phyloP scores from a whole-genome alignment of 2,329 filamentous ascomycete genomes.

The Alternaria ethzedia region DNA sequence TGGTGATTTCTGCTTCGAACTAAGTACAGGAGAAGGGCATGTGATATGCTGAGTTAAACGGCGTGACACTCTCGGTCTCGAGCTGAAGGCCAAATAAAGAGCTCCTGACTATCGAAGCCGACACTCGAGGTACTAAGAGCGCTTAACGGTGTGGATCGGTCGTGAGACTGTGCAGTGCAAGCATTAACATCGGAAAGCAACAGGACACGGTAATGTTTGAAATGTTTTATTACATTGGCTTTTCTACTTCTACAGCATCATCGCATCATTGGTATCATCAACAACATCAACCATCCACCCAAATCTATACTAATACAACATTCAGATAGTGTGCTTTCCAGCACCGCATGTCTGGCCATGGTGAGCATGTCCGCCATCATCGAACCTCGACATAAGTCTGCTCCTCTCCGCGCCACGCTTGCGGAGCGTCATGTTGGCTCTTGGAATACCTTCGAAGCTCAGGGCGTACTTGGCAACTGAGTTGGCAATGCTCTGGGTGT shows the following conservation, averaged over 20 bases:
- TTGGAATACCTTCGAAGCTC: conserved; percentile 46
- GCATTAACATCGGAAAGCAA: neutral
- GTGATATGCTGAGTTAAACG: neutral
- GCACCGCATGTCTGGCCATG: conserved; percentile 31
- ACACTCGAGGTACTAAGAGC: neutral
- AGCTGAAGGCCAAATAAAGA: neutral
- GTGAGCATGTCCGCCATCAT: conserved; percentile 36
- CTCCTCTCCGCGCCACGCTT: conserved; percentile 39
- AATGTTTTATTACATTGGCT: neutral
- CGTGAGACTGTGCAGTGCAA: neutral
- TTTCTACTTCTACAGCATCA: neutral
- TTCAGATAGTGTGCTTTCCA: conserved; percentile 26
- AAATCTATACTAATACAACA: neutral
- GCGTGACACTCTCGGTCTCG: neutral
- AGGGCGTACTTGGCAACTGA: conserved; percentile 47
- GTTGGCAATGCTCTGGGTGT: conserved; percentile 49
- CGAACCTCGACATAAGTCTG: conserved; percentile 31
- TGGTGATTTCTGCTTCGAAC: neutral
- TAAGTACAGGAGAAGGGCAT: neutral
- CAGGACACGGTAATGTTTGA: neutral
- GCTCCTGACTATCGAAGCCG: neutral
- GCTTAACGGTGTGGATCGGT: neutral
- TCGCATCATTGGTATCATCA: conserved; percentile 1
- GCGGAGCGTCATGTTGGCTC: conserved; percentile 31
- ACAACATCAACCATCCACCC: neutral